A percentile compares a stretch with the other conserved stretches of the same genome.
Evolutionary conservation across 2,329 filamentous ascomycete genomes (phyloP).

Genomic region (Sphaerulina vaccinii): DNA sequence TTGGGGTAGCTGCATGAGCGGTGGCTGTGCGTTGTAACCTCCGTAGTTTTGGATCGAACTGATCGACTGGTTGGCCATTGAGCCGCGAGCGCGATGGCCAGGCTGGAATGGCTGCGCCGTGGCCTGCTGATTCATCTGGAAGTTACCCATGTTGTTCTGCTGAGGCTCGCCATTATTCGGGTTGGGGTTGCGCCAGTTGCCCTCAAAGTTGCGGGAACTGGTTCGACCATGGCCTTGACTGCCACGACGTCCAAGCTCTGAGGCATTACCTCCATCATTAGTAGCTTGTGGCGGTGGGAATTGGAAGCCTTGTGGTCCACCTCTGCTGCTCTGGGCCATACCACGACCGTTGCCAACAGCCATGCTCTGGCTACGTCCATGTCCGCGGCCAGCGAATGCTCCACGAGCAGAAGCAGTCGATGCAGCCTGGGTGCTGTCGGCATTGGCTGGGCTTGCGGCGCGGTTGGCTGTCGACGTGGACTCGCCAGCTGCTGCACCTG

Average conservation of each 20-base stretch:
- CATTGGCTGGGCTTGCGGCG: slow-evolving; percentile 56
- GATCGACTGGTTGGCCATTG: slow-evolving; percentile 77
- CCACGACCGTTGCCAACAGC: slow-evolving; percentile 70
- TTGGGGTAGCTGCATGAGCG: slow-evolving; percentile 79
- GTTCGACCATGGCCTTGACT: slow-evolving; percentile 77
- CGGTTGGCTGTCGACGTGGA: slow-evolving; percentile 50
- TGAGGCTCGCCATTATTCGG: slow-evolving; percentile 48
- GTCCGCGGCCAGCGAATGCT: slow-evolving; percentile 45
- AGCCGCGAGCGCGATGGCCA: slow-evolving; percentile 81
- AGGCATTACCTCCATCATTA: slow-evolving; percentile 51
- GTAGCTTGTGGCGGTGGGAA: slow-evolving; percentile 55
- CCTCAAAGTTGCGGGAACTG: slow-evolving; percentile 90
- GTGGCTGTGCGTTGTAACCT: slow-evolving; percentile 72
- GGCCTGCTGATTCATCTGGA: slow-evolving; percentile 68
- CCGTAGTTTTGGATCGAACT: slow-evolving; percentile 83
- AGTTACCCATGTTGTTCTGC: slow-evolving; percentile 57
- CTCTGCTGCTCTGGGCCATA: slow-evolving; percentile 56
- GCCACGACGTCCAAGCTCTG: slow-evolving; percentile 73
- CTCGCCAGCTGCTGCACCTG: slow-evolving; percentile 54
- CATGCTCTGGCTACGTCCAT: slow-evolving; percentile 84
- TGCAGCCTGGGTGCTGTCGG: slow-evolving; percentile 25
- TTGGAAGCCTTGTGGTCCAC: slow-evolving; percentile 67
- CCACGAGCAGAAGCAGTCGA: slow-evolving; percentile 34
- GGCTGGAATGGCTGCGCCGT: slow-evolving; percentile 80
- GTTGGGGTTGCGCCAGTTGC: slow-evolving; percentile 89